phyloP scores from a whole-genome alignment of 495 filamentous ascomycete genomes.

The Neohortaea acidophila region DNA sequence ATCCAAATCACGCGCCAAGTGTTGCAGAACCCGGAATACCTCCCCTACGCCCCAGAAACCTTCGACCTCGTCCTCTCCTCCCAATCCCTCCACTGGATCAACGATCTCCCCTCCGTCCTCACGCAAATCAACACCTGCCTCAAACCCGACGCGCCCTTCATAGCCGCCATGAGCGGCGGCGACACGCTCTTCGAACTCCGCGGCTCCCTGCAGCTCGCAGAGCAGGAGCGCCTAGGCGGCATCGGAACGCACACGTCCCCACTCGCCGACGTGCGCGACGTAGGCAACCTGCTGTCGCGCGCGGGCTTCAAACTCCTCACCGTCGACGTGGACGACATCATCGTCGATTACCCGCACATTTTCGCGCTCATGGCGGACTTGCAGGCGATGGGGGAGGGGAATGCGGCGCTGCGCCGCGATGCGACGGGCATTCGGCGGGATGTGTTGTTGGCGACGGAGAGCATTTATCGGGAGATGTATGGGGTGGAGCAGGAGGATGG shows the following conservation, averaged over 20 bases:
- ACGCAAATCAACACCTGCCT: conserved; percentile 66
- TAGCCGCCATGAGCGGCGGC: conserved; percentile 91
- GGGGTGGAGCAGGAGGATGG: conserved; percentile 53
- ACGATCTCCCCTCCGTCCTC: conserved; percentile 76
- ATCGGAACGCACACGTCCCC: conserved; percentile 78
- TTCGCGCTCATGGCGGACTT: conserved; percentile 87
- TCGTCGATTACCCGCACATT: conserved; percentile 85
- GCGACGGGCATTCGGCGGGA: conserved; percentile 53
- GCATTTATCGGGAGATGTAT: conserved; percentile 76
- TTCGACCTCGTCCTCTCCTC: conserved; percentile 85
- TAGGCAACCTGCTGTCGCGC: conserved; percentile 69
- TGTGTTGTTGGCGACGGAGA: conserved; percentile 75
- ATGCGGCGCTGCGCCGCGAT: conserved; percentile 18
- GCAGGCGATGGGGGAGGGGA: conserved; percentile 50
- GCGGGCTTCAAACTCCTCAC: conserved; percentile 93
- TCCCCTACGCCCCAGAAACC: conserved; percentile 60
- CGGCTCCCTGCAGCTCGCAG: conserved; percentile 83
- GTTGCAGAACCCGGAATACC: conserved; percentile 48
- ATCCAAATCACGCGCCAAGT: conserved; percentile 58
- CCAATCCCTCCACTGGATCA: conserved; percentile 90
- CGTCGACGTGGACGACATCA: conserved; percentile 91
- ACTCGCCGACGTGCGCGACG: conserved; percentile 79
- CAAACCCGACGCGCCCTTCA: conserved; percentile 81
- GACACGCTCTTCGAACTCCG: conserved; percentile 90
- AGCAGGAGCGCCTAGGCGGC: conserved; percentile 74